Evolutionary conservation across 805 yeast genomes (phyloP), one percentile per base, ranked within the genome.

Genomic region (Wickerhamiella vanderwaltii): DNA sequence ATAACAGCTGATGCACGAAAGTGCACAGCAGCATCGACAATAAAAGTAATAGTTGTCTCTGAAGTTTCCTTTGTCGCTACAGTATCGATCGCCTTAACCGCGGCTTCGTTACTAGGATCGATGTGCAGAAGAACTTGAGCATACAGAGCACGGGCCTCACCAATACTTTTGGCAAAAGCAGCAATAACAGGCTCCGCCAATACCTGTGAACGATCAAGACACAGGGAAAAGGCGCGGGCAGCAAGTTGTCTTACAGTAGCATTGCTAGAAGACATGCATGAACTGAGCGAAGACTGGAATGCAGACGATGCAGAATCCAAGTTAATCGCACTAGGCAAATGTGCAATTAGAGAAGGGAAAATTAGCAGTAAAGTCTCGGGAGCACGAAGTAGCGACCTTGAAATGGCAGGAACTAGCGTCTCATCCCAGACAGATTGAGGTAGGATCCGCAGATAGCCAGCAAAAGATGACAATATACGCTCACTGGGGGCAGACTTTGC

Each of bases 351-450:
- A 3, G 76, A 71, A 2, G 80, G 56, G n/a, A 78, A 55, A 15
- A 53, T 49, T n/a, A 67, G 68, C 43, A 84, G 71, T 0, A 83
- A 72, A 29, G 65, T 58, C 53, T 85, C 95, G 0, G 95, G 79
- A 2, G 93, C 74, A 57, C 95, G 72, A 48, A 87, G 64, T 38
- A 79, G 66, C 1, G 87, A 72, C 55, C 80, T 84, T 52, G 82
- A 87, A 37, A 87, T 52, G 15, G 71, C 67, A 1, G 93, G 84
- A 5, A 75, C 59, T 13, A 80, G 52, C 5, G 48, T 40, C 1
- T 59, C 47, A 16, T 54, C 57, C 39, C 77, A 64, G 3, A 59
- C 55, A 0, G 59, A 64, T 13, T 61, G 59, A 6, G 59, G 50
- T 12, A 77, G 52, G 7, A 49, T 15, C 1, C 55, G 51, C 18